Percentiles rank a stretch among this genome's conserved stretches.
Evolutionary conservation across 331 rosid genomes (phyloP).

Genomic region (Telfairia occidentalis): DNA sequence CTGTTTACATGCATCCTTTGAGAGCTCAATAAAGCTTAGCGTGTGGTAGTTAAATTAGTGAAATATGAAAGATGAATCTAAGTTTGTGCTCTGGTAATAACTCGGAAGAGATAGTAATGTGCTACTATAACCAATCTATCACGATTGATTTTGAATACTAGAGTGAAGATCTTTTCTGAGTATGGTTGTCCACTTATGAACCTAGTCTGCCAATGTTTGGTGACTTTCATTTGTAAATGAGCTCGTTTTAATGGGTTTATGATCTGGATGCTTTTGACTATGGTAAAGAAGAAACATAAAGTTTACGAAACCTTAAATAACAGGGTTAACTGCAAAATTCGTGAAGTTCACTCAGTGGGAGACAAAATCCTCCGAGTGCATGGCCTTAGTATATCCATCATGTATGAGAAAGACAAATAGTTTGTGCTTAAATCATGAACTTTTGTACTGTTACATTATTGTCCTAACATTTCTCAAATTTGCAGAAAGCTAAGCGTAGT

Average conservation of each 20-base stretch:
- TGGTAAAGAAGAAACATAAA: neutral
- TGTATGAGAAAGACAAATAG: neutral
- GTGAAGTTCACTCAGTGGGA: neutral
- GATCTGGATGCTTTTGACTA: neutral
- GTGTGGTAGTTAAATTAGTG: neutral
- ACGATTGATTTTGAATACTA: neutral
- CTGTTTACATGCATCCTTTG: neutral
- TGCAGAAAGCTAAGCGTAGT: constrained; percentile 88
- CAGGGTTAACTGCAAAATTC: neutral
- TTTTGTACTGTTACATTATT: neutral
- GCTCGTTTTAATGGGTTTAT: neutral
- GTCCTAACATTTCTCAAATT: neutral
- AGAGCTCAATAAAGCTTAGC: neutral
- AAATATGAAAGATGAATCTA: neutral
- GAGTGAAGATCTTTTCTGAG: neutral
- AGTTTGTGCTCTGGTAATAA: neutral
- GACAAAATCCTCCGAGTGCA: neutral
- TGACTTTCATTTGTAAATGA: neutral
- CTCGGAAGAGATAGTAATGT: neutral
- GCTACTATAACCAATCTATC: neutral
- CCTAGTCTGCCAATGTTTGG: neutral
- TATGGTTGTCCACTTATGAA: neutral
- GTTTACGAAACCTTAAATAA: constrained; percentile 1
- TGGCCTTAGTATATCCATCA: neutral
- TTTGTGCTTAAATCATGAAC: neutral